These are phyloP conservation scores for Botrytis tulipae DNA, from an alignment of 2,329 filamentous ascomycete genomes.

Conservation along the genomic window DNA sequence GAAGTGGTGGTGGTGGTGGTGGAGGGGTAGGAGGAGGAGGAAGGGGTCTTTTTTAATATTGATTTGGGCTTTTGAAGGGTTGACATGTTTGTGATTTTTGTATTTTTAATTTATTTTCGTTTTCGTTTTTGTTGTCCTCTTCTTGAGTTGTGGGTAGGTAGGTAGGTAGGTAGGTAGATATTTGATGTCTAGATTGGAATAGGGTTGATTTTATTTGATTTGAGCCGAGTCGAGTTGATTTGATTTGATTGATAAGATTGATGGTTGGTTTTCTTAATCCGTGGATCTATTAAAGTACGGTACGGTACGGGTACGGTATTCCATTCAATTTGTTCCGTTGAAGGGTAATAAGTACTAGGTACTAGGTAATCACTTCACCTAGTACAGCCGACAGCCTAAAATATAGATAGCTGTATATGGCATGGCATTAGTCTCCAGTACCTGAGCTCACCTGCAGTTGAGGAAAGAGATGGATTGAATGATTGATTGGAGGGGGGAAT, in stretches of 20 bases:
- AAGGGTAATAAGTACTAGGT: neutral
- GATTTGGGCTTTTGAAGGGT: constrained; percentile 44
- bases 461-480: neutral
- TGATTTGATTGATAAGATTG: constrained; percentile 2
- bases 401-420: neutral
- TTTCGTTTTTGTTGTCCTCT: neutral
- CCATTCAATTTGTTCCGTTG: neutral
- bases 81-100: constrained; percentile 28
- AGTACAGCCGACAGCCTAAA: neutral
- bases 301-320: neutral
- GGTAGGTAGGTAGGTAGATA: neutral
- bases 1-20: constrained; percentile 33
- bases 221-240: neutral
- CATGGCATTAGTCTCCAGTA: neutral
- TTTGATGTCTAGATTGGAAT: neutral
- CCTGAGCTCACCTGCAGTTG: neutral
- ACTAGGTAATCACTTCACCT: neutral
- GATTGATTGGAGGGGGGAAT: neutral
- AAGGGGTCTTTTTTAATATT: constrained; percentile 59
- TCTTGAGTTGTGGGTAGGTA: neutral
- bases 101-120: neutral
- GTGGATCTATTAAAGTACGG: neutral
- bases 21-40: constrained; percentile 41
- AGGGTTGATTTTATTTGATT: neutral
- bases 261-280: neutral